Evolutionary conservation across 108 stramenopile species (phyloP), one percentile per base, ranked within the genome.

Genomic region (Nitzschia inconspicua): DNA sequence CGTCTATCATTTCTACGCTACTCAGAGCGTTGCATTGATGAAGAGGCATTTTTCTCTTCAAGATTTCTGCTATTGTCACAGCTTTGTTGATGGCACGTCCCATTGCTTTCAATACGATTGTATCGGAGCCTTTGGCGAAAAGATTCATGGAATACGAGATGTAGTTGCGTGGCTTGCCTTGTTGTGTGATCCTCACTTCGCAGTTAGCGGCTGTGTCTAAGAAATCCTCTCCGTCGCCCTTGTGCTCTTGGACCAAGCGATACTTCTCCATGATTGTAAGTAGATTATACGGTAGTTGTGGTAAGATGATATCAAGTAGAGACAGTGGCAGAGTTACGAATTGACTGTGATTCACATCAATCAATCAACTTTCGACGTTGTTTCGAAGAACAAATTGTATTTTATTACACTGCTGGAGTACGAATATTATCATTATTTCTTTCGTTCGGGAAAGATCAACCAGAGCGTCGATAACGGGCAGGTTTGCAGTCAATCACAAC

Each of bases 81-180:
- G 86, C 86, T 63, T 92, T 92, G 74, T 88, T 92, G 66, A 92
- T 88, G 11, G 91, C 91, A 44, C 86, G 76, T 10, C 91, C 91
- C 91, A 92, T 92, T 26, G 91, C 91, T 47, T 85, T 92, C 18
- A 92, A 61, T 52, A 83, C 80, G 36, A 91, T 78, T 25, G 66
- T 77, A 23, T 79, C 70, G 14, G 74, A 77, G 14, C 80, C 82
- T 28, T 72, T 64, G n/a, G 75, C 63, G 77, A 86, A 76, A 47
- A 89, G 64, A 47, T 63, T 78, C 86, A 89, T 87, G 22, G 88
- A 82, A 41, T 80, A 83, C 1, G 88, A 82, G 42, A 93, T 89
- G 66, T 88, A 93, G 64, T 87, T 89, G 65, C 88, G 60, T 36
- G 91, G 91, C 49, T 89, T 89, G 0, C 84, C 85, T 63, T 93